Base-by-base conservation (phyloP, 2,329 filamentous ascomycete species). In the Aspergillaceae sp. region DNA sequence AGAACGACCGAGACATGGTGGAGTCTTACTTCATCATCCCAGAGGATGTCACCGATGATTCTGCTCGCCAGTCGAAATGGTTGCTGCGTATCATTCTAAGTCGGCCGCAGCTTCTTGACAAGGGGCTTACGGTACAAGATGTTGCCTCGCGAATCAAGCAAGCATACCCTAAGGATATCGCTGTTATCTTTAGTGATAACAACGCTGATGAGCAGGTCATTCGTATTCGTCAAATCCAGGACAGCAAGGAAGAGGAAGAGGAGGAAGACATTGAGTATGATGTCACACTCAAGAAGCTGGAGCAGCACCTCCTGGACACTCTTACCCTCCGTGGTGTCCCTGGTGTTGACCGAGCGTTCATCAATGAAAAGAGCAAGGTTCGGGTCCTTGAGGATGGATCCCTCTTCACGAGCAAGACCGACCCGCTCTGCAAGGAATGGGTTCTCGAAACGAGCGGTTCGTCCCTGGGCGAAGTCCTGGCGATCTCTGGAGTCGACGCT, bases 21-120 rank as follows among this genome's bases (percentile, higher is more conserved):
- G 89, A 96, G 56, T 94, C 91, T 0, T 96, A 95, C 74, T 97
- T 91, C 71, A 82, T 97, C 64, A 87, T 97, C 62, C 87, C 88
- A 0, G 89, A 94, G 54, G 87, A 94, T 47, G 82, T 87, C 37
- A 79, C 80, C 49, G 74, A 78, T 40, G 76, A 80, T 48, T 65
- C 74, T 6, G 73, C 75, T 42, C 68, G 67, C 33, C 91, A 97
- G 67, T 97, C 92, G 6, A 86, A 89, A 65, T 98, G 94, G 94
- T 73, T 98, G 49, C 79, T 98, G 42, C 89, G 92, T 74, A 86
- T 98, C 56, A 86, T 90, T 19, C 80, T 98, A 42, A 91, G 94
- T 63, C 86, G 92, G 47, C 87, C 94, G 60, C 94, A 94, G 74
- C 78, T 98, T 70, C 80, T 98, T 35, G 92, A 98, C 68, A 98